A percentile compares a stretch with the other conserved stretches of the same genome.
phyloP scores from a whole-genome alignment of 2,329 filamentous ascomycete genomes.

The Thelonectria discophora region DNA sequence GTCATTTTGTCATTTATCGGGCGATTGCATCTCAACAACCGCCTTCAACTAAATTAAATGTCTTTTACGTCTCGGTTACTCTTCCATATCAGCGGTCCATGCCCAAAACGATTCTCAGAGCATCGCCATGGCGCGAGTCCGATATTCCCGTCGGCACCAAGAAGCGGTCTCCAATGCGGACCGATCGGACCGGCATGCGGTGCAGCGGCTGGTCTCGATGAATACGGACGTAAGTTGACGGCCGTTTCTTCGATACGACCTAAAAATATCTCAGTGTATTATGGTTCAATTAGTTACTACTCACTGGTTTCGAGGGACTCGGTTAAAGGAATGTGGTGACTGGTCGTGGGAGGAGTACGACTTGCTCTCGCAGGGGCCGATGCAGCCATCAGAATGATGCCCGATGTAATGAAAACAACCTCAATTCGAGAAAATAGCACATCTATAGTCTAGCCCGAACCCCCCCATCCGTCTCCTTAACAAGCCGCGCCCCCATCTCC shows the following conservation, averaged over 20 bases:
- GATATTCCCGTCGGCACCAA: background rate
- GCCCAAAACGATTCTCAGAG: background rate
- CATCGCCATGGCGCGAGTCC: background rate
- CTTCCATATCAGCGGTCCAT: too few species aligned
- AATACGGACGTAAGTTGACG: background rate
- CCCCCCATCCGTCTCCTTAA: background rate
- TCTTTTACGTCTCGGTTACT: too few species aligned
- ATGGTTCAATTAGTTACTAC: background rate
- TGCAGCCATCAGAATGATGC: too few species aligned
- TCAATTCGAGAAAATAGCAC: background rate
- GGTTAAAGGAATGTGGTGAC: background rate
- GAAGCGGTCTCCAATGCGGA: background rate
- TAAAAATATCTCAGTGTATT: too few species aligned
- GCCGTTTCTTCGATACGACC: background rate
- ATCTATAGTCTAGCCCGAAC: constrained; percentile 5
- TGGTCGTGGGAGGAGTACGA: too few species aligned
- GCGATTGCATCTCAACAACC: too few species aligned
- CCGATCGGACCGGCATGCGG: background rate
- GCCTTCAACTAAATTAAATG: too few species aligned
- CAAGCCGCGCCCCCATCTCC: constrained; percentile 10
- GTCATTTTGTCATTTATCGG: background rate
- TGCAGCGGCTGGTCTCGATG: background rate
- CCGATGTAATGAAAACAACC: too few species aligned
- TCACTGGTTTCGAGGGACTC: too few species aligned
- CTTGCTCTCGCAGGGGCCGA: too few species aligned